Percentiles rank a stretch among this genome's conserved stretches.
These are phyloP conservation scores for Coemansia reversa DNA, from an alignment of 192 early-diverging fungal genomes.

Conservation along the genomic window DNA sequence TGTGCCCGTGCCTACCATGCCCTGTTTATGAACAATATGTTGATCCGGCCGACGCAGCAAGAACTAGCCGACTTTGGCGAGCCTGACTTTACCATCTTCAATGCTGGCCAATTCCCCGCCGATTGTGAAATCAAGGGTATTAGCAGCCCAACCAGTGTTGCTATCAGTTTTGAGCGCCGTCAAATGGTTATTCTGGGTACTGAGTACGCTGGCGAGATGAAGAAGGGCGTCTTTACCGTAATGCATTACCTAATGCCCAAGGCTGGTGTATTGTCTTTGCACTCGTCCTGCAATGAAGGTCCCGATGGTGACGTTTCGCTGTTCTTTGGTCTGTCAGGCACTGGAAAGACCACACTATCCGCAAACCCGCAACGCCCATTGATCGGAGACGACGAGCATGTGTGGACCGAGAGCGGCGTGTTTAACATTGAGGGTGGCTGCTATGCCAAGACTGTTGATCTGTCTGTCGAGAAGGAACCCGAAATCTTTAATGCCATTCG, in stretches of 20 bases:
- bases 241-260: constrained; percentile 99
- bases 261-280: constrained; percentile 56
- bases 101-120: constrained; percentile 92
- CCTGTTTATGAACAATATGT: constrained; percentile 98
- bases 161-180: constrained; percentile 86
- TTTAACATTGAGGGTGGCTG: constrained; percentile 99
- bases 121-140: constrained; percentile 93
- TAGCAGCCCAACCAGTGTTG: constrained; percentile 90
- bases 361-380: constrained; percentile 89
- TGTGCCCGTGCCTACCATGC: constrained; percentile 95
- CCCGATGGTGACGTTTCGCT: constrained; percentile 86
- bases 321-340: constrained; percentile 98
- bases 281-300: constrained; percentile 93
- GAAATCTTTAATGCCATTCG: constrained; percentile 97
- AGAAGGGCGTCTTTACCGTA: constrained; percentile 98
- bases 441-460: constrained; percentile 96
- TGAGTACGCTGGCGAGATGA: constrained; percentile 99
- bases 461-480: constrained; percentile 96
- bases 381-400: constrained; percentile 99
- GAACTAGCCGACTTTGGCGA: constrained; percentile 91
- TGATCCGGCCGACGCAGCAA: constrained; percentile 89
- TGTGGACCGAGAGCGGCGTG: constrained; percentile 94
- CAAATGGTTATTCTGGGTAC: constrained; percentile 99
- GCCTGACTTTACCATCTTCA: constrained; percentile 98
- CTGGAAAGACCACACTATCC: constrained; percentile 97